These are phyloP conservation scores for Agaricus subrufescens DNA, from an alignment of 768 basidiomycete species.

Conservation along the genomic window DNA sequence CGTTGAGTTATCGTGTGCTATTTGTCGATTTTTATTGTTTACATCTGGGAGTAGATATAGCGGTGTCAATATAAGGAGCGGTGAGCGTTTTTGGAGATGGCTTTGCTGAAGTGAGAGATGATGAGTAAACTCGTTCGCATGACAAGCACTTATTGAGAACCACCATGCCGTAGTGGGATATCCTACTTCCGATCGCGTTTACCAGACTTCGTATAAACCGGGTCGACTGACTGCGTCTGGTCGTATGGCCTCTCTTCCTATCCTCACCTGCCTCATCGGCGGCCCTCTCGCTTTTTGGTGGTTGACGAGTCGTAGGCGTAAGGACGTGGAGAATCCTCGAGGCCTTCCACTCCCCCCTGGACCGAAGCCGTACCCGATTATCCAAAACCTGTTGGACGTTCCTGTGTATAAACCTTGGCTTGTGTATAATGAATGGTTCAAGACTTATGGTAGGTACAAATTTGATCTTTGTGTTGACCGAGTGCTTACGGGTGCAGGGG, in stretches of 20 bases:
- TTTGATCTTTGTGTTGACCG: not conserved
- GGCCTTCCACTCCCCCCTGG: slow-evolving; percentile 21
- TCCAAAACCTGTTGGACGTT: slow-evolving; percentile 21
- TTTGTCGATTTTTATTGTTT: too few species aligned
- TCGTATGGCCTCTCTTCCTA: not conserved
- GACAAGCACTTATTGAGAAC: too few species aligned
- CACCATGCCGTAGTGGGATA: too few species aligned
- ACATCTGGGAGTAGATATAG: too few species aligned
- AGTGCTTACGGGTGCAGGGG: slow-evolving; percentile 3
- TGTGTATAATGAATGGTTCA: slow-evolving; percentile 13
- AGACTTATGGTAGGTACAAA: slow-evolving; percentile 13
- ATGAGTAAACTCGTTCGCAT: too few species aligned
- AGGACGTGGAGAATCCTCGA: not conserved
- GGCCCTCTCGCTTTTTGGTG: not conserved
- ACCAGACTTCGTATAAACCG: too few species aligned
- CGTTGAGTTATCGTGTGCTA: not conserved
- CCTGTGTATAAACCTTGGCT: slow-evolving; percentile 15
- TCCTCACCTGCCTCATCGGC: not conserved
- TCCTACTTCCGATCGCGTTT: too few species aligned
- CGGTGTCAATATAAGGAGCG: too few species aligned
- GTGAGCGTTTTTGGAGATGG: too few species aligned
- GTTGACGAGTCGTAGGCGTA: not conserved
- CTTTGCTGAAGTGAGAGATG: too few species aligned
- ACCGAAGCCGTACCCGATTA: slow-evolving; percentile 17
- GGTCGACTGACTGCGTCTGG: not conserved